Percentiles rank a stretch among this genome's conserved stretches.
These are phyloP conservation scores for Termitomyces sp. DNA, from an alignment of 768 basidiomycete genomes.

Conservation along the genomic window DNA sequence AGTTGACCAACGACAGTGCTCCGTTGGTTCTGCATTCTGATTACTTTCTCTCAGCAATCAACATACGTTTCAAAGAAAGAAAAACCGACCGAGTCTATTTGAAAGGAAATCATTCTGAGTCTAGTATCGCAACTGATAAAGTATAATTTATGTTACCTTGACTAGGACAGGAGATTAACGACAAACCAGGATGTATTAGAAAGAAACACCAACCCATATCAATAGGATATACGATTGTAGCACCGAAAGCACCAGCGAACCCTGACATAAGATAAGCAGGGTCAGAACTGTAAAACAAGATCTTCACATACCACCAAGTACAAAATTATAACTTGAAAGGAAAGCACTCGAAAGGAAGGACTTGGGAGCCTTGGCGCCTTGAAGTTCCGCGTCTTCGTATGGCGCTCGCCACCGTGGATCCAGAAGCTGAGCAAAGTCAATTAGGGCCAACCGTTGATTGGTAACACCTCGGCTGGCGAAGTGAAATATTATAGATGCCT, in stretches of 20 bases:
- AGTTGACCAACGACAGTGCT: slow-evolving; percentile 95
- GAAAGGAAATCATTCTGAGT: not conserved
- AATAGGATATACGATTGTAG: slow-evolving; percentile 97
- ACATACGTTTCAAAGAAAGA: not conserved
- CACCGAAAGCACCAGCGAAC: slow-evolving; percentile 89
- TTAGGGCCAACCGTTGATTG: slow-evolving; percentile 66
- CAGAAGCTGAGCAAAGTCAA: slow-evolving; percentile 90
- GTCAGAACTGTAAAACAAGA: slow-evolving; percentile 2
- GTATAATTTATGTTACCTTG: slow-evolving; percentile 46
- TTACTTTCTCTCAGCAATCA: not conserved
- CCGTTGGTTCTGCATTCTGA: slow-evolving; percentile 95
- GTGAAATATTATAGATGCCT: slow-evolving; percentile 97
- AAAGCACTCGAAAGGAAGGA: slow-evolving; percentile 42
- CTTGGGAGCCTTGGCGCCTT: slow-evolving; percentile 18
- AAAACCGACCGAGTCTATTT: slow-evolving; percentile 51
- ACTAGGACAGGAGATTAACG: slow-evolving; percentile 35
- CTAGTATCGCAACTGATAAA: not conserved
- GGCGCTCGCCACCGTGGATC: slow-evolving; percentile 87
- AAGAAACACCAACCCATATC: slow-evolving; percentile 64
- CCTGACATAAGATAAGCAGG: slow-evolving; percentile 35
- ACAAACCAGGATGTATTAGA: not conserved
- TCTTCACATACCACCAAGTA: slow-evolving; percentile 60
- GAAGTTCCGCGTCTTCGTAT: slow-evolving; percentile 40
- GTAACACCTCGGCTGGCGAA: slow-evolving; percentile 82
- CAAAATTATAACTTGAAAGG: slow-evolving; percentile 81